phyloP scores from a whole-genome alignment of 2,329 filamentous ascomycete genomes.

The Ramularia endophylla region DNA sequence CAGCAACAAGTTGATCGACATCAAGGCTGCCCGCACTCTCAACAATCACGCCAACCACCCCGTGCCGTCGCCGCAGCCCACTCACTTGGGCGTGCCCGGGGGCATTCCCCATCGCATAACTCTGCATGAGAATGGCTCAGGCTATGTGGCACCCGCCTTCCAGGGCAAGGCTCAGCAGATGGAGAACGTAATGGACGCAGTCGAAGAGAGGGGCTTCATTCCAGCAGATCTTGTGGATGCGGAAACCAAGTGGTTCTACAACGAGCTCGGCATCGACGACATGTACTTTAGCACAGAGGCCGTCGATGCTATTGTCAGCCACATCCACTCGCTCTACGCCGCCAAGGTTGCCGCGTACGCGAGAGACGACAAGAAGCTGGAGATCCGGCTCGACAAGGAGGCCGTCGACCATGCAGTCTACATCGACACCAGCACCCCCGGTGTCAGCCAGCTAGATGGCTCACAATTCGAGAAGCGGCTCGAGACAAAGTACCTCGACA shows the following conservation, averaged over 20 bases:
- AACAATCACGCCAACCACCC: too few relatives aligned
- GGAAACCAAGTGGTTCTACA: conserved; percentile 96
- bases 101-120: conserved; percentile 46
- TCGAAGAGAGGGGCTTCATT: conserved; percentile 77
- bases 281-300: conserved; percentile 94
- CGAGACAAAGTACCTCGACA: conserved; percentile 89
- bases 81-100: conserved; percentile 69
- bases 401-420: conserved; percentile 93
- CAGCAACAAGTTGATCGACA: conserved; percentile 53
- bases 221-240: conserved; percentile 74
- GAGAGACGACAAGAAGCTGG: conserved; percentile 85
- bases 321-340: conserved; percentile 93
- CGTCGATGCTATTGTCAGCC: conserved; percentile 79
- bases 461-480: conserved; percentile 92
- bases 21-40: too few relatives aligned
- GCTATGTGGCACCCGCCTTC: conserved; percentile 92
- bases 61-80: conserved; percentile 77
- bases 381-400: conserved; percentile 95
- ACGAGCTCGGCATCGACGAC: conserved; percentile 94
- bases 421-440: conserved; percentile 93
- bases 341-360: conserved; percentile 94
- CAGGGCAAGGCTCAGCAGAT: conserved; percentile 90
- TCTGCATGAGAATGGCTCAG: conserved; percentile 81
- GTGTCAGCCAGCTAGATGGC: conserved; percentile 66
- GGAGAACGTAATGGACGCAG: conserved; percentile 76